Base-by-base conservation (phyloP, 169 alveolate species). In the Plasmodium knowlesi region DNA sequence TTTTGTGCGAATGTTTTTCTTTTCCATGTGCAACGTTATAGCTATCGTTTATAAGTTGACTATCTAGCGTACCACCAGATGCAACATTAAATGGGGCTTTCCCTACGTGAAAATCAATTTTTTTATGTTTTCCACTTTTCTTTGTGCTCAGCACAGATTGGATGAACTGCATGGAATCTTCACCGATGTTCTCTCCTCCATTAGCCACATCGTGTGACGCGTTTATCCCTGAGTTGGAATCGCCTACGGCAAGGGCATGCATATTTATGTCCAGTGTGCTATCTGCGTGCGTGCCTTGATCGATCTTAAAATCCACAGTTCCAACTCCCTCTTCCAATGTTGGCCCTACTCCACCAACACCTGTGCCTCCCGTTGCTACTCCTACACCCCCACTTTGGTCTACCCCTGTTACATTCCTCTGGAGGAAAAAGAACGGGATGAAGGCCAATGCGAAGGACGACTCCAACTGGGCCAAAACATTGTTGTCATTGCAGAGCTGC, bases 401-500 rank as follows among this genome's bases (percentile, higher is more conserved):
- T 25, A 28, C 70, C 30, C 90, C 30, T 10, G 82, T 25, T 3
- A 79, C 16, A 61, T 78, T 76, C 82, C 67, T 88, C 22, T 88
- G 81, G 30, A 88, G 82, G 74, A 41, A 91, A 82, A 91, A 91
- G 46, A 91, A 91, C 19, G 95, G 95, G 41, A 91, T 80, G 71
- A 81, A 91, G 10, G 95, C 95, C 78, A 91, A 46, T 12, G 95
- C 91, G 57, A 91, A 91, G 22, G 98, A 95, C n/a, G 98, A 96
- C 72, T 97, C 98, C 22, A 97, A 73, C 72, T 96, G 98, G 2
- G 96, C 41, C 57, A 76, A 94, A 3, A 96, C 84, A 84, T 96
- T 96, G 54, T 95, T 97, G 73, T 97, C 98, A 78, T 96, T 95
- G 74, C 93, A 80, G 76, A 97, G 89, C 95, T 97, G 98, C 92